Base-by-base conservation (phyloP, 2,329 filamentous ascomycete genomes). In the Chalaropsis thielavioides region DNA sequence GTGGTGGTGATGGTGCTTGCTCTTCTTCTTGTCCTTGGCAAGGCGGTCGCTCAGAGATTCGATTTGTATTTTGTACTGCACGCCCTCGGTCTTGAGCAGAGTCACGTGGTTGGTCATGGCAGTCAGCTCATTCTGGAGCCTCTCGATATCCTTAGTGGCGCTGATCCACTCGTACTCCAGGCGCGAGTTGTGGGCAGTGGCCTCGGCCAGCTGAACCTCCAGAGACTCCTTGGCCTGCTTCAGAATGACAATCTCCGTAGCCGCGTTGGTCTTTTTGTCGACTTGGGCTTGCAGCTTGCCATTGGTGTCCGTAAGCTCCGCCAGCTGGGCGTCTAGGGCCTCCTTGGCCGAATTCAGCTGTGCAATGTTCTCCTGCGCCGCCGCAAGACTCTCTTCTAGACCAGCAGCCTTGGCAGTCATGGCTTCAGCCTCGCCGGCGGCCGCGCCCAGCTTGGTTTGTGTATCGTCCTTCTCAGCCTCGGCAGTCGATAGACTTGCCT, bases 1-100 rank as follows among this genome's bases (percentile, higher is more conserved):
- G 24, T 61, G 40, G 17, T 61, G 43, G 7, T 63, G 60, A 22
- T 61, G 56, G 51, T 64, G 61, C 10, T 64, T 56, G 24, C 51
- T 59, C 41, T 64, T 64, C 56, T 60, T 60, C 24, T 56, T 54
- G 17, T 66, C 65, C n/a, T 62, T 60, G 17, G 56, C 54, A 10
- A 66, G 43, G 1, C 65, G 61, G 40, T 66, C 65, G 35, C 58
- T 61, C 4, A 66, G 62, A 19, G 65, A 66, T 44, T 62, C 62
- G 10, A 66, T 66, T 44, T 66, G 65, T 7, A 66, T 62, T 58
- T 66, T 66, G 35, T 64, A 66, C n/a, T 62, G 65, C 7, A 66
- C 62, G 6, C 63, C 65, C 17, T 66, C 65, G 13, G 35, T 64
- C 43, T 66, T 62, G 10, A 66, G 62, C 13, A 64, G 17, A 0